Evolutionary conservation across 345 rosid species (phyloP).

Genomic region (Eucalyptus marginata): DNA sequence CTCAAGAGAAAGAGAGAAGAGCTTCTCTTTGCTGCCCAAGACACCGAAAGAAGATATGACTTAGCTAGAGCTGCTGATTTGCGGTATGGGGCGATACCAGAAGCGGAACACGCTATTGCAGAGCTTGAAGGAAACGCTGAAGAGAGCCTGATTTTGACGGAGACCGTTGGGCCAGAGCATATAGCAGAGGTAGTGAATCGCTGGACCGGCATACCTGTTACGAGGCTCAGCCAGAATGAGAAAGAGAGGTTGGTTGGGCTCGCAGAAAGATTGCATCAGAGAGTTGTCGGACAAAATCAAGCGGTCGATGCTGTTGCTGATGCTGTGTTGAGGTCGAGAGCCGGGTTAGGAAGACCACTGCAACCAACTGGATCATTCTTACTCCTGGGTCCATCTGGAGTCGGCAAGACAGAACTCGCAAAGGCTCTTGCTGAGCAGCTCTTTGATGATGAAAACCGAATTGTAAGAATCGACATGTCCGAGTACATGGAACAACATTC

Average conservation of each 20-base stretch:
- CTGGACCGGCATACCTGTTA: constrained; percentile 90
- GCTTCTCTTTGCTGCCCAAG: constrained; percentile 53
- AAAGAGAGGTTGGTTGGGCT: constrained; percentile 62
- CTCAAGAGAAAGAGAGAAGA: constrained; percentile 82
- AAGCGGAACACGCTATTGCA: neutral
- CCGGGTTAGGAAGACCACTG: constrained; percentile 72
- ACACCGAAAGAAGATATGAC: constrained; percentile 81
- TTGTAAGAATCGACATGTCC: constrained; percentile 78
- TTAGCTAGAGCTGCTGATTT: constrained; percentile 84
- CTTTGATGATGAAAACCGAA: constrained; percentile 61
- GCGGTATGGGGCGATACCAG: constrained; percentile 42
- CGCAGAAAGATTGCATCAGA: neutral
- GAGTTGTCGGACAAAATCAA: constrained; percentile 73
- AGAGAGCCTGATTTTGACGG: constrained; percentile 66
- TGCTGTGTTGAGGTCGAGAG: constrained; percentile 69
- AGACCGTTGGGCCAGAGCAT: constrained; percentile 78
- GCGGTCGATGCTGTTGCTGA: constrained; percentile 68
- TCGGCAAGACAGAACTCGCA: constrained; percentile 87
- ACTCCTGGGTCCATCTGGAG: constrained; percentile 94
- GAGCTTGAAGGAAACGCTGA: constrained; percentile 16
- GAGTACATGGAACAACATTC: constrained; percentile 93
- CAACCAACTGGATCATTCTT: constrained; percentile 88
- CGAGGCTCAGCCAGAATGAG: constrained; percentile 82
- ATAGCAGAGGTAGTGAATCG: constrained; percentile 90
- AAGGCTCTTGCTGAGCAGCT: constrained; percentile 93